Conservation (phyloP, 2,329 filamentous ascomycete genomes). For the Penicillium sp. region DNA sequence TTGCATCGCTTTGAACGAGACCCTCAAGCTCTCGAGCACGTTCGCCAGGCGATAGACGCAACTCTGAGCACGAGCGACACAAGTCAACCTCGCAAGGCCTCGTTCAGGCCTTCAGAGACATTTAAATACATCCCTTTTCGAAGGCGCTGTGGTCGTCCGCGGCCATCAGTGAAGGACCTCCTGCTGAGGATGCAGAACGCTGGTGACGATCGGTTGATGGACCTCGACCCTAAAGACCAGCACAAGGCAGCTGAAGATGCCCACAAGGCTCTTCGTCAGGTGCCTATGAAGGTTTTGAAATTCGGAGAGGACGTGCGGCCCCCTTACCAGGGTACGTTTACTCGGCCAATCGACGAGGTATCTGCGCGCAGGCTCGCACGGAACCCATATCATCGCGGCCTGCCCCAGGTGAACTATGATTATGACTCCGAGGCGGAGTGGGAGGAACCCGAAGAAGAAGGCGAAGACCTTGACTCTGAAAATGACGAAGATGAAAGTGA, state of each 20-base stretch:
- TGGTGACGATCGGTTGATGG: conserved; percentile 31
- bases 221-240: conserved; percentile 13
- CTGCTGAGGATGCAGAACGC: conserved; percentile 50
- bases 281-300: conserved; percentile 53
- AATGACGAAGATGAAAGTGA: conserved; percentile 57
- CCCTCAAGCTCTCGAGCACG: conserved; percentile 50
- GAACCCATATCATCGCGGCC: conserved; percentile 48
- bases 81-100: conserved; percentile 5
- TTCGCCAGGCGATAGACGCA: conserved; percentile 46
- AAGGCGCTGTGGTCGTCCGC: conserved; percentile 28
- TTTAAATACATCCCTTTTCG: conserved; percentile 37
- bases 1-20: conserved; percentile 52
- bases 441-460: conserved; percentile 67
- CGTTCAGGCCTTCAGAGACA: conserved; percentile 31
- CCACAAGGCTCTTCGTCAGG: conserved; percentile 40
- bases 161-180: conserved; percentile 52
- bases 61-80: conserved; percentile 18
- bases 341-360: conserved; percentile 39
- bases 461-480: conserved; percentile 61
- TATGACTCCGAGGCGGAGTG: conserved; percentile 62
- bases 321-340: conserved; percentile 58
- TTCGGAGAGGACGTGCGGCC: conserved; percentile 59
- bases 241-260: conserved; percentile 21
- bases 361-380: conserved; percentile 45
- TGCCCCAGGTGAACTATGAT: conserved; percentile 56